Evolutionary conservation across 495 filamentous ascomycete species (phyloP), one percentile per base, ranked within the genome.

Genomic region (Lasiosphaeria miniovina): DNA sequence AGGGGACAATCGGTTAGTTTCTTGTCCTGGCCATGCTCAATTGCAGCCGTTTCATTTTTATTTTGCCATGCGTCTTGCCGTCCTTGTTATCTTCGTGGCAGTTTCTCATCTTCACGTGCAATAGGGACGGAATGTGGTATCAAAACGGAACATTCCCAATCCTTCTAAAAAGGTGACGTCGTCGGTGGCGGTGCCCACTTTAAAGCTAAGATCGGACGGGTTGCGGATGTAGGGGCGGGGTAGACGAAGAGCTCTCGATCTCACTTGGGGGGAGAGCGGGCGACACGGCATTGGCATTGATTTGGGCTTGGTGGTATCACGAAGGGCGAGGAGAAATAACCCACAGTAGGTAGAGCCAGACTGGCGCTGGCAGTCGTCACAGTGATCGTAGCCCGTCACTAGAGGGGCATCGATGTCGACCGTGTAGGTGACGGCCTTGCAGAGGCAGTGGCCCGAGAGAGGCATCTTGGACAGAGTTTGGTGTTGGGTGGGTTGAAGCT

Each of bases 321-420:
- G 14, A 14, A 34, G 4, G 12, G 43, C 33, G 35, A 15, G 48
- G 35, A 40, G 24, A 32, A 54, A 48, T 35, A 49, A 66, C 76
- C 51, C 72, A 88, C 85, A 88, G 69, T 88, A 88, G 58, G 84
- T 86, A 7, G 84, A 87, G 56, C 86, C 86, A 54, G 75, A 79
- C 72, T 88, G 86, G 64, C 86, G 84, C 69, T 88, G 86, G 78
- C 86, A 88, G 70, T 88, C 86, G 64, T 88, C 86, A 65, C 86
- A 88, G 76, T 88, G 86, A 65, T 88, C 86, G 68, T 88, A 88
- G 63, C 77, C 85, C 35, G 80, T 81, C 61, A 84, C 50, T 55
- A 81, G 41, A 45, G 85, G 85, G 12, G 71, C 63, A 12, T 85
- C 82, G 35, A 82, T 68, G 67, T 82, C 81, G 49, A 76, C 78